These are phyloP conservation scores for Pleodorina starrii DNA, from an alignment of 139 green algal species.

Conservation along the genomic window DNA sequence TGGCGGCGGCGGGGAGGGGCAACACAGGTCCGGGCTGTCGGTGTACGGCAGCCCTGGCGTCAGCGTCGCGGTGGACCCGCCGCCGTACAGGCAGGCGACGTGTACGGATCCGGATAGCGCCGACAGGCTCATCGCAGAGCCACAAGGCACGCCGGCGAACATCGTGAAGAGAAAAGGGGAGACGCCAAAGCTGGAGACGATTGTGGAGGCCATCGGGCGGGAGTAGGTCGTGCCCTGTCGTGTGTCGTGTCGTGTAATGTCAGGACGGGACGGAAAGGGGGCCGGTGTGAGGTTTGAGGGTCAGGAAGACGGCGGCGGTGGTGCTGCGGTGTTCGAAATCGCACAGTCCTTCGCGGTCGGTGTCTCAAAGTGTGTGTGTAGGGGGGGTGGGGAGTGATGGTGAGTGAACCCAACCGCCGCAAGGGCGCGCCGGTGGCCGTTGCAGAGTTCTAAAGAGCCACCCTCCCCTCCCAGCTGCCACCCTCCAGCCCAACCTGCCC, in stretches of 20 bases:
- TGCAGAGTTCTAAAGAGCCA: too few relatives aligned
- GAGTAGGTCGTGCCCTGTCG: conserved; percentile 1
- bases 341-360: background rate
- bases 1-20: background rate
- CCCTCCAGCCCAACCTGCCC: too few relatives aligned
- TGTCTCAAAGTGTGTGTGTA: background rate
- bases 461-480: too few relatives aligned
- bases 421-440: too few relatives aligned
- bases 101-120: too few relatives aligned
- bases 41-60: background rate
- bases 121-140: background rate
- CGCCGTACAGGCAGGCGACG: background rate
- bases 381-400: too few relatives aligned
- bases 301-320: background rate
- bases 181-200: background rate
- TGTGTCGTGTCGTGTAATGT: background rate
- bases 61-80: background rate
- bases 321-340: background rate
- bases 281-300: background rate
- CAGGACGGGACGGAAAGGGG: background rate
- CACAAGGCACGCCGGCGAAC: background rate
- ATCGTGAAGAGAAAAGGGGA: background rate
- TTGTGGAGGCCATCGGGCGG: background rate
- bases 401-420: too few relatives aligned
- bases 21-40: conserved; percentile 11